Conservation (phyloP, 139 green algal genomes). For the Eudorina sp. region DNA sequence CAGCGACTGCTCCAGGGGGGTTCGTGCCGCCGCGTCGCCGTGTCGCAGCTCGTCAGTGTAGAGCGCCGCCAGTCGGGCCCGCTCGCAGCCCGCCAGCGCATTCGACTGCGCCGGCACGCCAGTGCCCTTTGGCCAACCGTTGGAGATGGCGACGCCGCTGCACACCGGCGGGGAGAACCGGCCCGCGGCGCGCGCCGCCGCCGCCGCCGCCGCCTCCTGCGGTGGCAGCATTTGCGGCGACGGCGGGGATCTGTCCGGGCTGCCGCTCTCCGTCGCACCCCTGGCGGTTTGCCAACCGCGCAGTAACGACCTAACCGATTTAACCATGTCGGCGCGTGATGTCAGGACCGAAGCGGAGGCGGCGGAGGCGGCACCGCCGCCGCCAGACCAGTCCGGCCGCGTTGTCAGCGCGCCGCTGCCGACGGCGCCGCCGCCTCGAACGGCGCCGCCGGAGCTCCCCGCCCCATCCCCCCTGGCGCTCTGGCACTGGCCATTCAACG, state of each 20-base stretch:
- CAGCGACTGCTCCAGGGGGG: not conserved
- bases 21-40: not conserved
- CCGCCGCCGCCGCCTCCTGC: not conserved
- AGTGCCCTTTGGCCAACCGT: too few species aligned
- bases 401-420: not conserved
- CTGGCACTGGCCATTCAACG: not conserved
- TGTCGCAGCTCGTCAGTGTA: slow-evolving; percentile 13
- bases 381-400: not conserved
- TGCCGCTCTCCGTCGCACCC: not conserved
- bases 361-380: not conserved
- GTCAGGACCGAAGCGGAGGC: not conserved
- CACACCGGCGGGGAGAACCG: not conserved
- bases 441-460: not conserved
- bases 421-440: not conserved
- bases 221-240: not conserved
- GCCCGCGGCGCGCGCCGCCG: not conserved
- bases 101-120: too few species aligned
- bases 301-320: not conserved
- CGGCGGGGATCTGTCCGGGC: not conserved
- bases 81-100: not conserved
- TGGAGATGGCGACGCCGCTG: too few species aligned
- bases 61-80: slow-evolving; percentile 17
- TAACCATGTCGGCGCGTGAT: not conserved
- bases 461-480: not conserved
- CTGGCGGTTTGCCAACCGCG: slow-evolving; percentile 16